Evolutionary conservation across 495 filamentous ascomycete genomes (phyloP), one percentile per base, ranked within the genome.

Genomic region (Lentithecium fluviatile): DNA sequence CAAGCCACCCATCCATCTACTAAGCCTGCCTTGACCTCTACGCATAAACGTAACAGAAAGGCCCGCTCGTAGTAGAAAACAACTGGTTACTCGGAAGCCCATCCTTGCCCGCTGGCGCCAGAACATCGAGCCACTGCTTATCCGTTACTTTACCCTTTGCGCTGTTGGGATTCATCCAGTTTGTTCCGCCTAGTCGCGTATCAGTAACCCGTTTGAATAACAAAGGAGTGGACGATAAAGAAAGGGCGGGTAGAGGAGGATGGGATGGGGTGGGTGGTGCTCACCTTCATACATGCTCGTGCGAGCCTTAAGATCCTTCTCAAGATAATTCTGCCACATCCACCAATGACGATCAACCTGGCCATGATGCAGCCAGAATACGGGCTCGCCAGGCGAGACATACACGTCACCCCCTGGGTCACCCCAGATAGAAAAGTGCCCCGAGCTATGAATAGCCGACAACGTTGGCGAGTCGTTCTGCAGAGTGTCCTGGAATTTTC

Each of bases 271-370:
- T 32, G 4, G 10, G 19, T 10, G 13, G n/a, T 11, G 4, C 26
- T 34, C n/a, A 20, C 46, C 60, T 19, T 65, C 62, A 23, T 65
- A 65, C 45, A 25, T 19, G 24, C 51, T 56, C 13, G 56, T 53
- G 34, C 55, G 20, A 7, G 56, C 42, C 51, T 65, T 65, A 24
- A 65, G 7, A 10, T 60, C 34, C 2, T 25, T 20, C 19, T 60
- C 62, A 0, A 48, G 45, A 45, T 66, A 62, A 50, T 66, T 66
- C 13, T 29, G 47, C 64, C 64, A 66, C 58, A 62, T 62, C 64
- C 64, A 66, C 64, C 64, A 66, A 55, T 66, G 64, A 25, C 64
- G 2, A 49, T 66, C 64, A 20, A 66, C 21, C 32, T 66, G 64
- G 2, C 64, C 64, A 23, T 66, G 64, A 43, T 66, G 64, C 24